A percentile compares a stretch with the other conserved stretches of the same genome.
Evolutionary conservation across 345 rosid genomes (phyloP).

Genomic region (Gossypium turneri): DNA sequence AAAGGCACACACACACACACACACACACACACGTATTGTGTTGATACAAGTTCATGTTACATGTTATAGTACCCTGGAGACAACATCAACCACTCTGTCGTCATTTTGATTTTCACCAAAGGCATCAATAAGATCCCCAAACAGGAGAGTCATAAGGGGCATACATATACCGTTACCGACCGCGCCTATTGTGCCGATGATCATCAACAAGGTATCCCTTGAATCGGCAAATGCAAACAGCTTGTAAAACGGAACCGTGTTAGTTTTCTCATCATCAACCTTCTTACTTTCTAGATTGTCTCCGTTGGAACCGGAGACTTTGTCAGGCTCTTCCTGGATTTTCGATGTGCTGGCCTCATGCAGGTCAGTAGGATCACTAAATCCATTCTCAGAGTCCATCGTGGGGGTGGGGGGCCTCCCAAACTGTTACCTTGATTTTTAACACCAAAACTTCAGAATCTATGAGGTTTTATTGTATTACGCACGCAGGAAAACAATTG

Average conservation of each 20-base stretch:
- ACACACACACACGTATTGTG: background rate
- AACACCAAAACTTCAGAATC: background rate
- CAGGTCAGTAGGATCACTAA: constrained; percentile 12
- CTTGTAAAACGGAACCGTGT: constrained; percentile 36
- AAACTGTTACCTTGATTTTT: background rate
- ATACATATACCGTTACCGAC: constrained; percentile 51
- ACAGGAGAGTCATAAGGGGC: constrained; percentile 60
- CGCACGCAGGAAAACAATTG: constrained; percentile 6
- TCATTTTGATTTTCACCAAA: constrained; percentile 40
- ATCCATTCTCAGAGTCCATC: constrained; percentile 34
- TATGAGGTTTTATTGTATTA: background rate
- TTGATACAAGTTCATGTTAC: background rate
- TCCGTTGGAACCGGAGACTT: constrained; percentile 15
- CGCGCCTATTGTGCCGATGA: constrained; percentile 53
- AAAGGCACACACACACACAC: too few relatives aligned
- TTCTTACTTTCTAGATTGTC: constrained; percentile 29
- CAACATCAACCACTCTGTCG: constrained; percentile 31
- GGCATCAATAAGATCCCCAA: constrained; percentile 48
- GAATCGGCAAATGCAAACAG: constrained; percentile 69
- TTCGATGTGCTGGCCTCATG: constrained; percentile 46
- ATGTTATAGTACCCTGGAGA: constrained; percentile 36
- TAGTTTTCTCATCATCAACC: constrained; percentile 30
- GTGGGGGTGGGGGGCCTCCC: background rate
- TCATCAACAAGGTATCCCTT: constrained; percentile 48
- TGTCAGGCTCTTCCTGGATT: constrained; percentile 28